phyloP scores from a whole-genome alignment of 805 yeast species.

The Naumovozyma dairenensis region DNA sequence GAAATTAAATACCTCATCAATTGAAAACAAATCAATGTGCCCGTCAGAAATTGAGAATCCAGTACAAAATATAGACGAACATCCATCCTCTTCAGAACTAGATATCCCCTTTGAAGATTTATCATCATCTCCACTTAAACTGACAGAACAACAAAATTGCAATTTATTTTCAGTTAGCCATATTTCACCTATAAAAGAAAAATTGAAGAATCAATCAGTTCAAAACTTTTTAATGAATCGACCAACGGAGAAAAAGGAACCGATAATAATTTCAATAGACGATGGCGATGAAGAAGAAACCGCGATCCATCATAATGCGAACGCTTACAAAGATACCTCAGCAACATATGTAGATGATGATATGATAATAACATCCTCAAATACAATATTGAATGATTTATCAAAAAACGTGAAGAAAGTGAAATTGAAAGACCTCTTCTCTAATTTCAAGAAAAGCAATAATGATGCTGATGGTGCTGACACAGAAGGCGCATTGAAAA shows the following conservation, averaged over 20 bases:
- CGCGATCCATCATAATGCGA: background rate
- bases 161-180: no score
- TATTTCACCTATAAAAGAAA: conserved; percentile 6
- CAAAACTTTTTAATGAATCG: conserved; percentile 14
- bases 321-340: background rate
- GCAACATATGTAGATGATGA: conserved; percentile 2
- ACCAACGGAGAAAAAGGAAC: conserved; percentile 1
- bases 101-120: conserved; percentile 1
- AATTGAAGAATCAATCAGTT: conserved; percentile 9
- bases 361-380: background rate
- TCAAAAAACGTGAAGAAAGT: conserved; percentile 18
- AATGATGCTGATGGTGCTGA: background rate
- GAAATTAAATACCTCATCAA: background rate
- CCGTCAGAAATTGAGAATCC: no score
- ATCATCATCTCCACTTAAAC: conserved; percentile 7
- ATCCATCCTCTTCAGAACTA: background rate
- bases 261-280: conserved; percentile 9
- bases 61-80: no score
- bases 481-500: conserved; percentile 5
- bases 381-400: background rate
- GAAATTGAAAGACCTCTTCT: conserved; percentile 17
- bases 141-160: background rate
- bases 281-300: conserved; percentile 6
- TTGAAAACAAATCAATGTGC: no score
- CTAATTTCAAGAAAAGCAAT: conserved; percentile 6